A percentile compares a stretch with the other conserved stretches of the same genome.
Conservation (phyloP, 257 asterid genomes). For the Solanum pimpinellifolium region DNA sequence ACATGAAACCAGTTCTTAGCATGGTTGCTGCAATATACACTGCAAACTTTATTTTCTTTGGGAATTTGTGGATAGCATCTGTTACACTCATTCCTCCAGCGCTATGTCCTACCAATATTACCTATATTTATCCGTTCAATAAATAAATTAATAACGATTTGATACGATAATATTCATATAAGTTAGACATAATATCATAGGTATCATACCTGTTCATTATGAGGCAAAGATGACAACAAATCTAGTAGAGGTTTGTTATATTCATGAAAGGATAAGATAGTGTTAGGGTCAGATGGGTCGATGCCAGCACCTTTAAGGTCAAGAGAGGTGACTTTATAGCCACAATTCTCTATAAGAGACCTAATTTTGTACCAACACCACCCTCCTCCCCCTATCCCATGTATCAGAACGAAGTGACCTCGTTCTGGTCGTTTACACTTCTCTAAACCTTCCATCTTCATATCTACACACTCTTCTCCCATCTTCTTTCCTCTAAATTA, state of each 20-base stretch:
- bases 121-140: slow-evolving; percentile 22
- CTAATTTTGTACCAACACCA: slow-evolving; percentile 92
- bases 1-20: slow-evolving; percentile 42
- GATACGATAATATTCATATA: background rate
- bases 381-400: slow-evolving; percentile 60
- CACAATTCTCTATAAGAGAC: slow-evolving; percentile 51
- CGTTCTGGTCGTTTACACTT: background rate
- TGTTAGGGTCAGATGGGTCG: slow-evolving; percentile 58
- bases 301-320: slow-evolving; percentile 70
- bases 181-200: no score
- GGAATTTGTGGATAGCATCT: slow-evolving; percentile 50
- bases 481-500: background rate
- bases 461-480: slow-evolving; percentile 1
- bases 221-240: slow-evolving; percentile 33
- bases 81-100: slow-evolving; percentile 74
- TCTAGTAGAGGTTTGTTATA: slow-evolving; percentile 68
- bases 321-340: slow-evolving; percentile 61
- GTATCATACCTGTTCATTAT: slow-evolving; percentile 34
- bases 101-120: slow-evolving; percentile 83
- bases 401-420: slow-evolving; percentile 67
- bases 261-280: slow-evolving; percentile 41
- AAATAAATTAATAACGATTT: background rate
- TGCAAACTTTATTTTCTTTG: slow-evolving; percentile 46
- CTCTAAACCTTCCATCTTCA: background rate
- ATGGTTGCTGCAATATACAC: slow-evolving; percentile 74